phyloP scores from a whole-genome alignment of 140 eudicot genomes.

The Senecio squalidus region DNA sequence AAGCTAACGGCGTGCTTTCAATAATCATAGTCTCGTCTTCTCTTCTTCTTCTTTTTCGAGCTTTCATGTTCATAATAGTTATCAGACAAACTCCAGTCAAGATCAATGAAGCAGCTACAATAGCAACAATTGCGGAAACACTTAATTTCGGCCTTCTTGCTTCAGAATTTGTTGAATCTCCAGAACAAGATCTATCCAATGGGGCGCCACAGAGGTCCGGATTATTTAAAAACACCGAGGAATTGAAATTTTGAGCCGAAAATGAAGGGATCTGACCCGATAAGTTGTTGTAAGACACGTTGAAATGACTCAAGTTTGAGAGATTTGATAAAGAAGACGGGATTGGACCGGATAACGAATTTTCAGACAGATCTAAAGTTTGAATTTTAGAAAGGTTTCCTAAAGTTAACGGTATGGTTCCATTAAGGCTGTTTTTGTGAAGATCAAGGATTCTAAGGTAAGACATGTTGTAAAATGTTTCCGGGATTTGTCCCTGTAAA shows the following conservation, averaged over 20 bases:
- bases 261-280: slow-evolving; percentile 63
- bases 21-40: slow-evolving; percentile 48
- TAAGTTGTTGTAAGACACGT: slow-evolving; percentile 68
- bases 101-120: slow-evolving; percentile 88
- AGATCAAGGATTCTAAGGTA: slow-evolving; percentile 78
- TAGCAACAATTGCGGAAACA: slow-evolving; percentile 72
- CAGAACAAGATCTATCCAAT: slow-evolving; percentile 42
- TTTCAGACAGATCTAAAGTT: slow-evolving; percentile 70
- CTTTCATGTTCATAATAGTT: slow-evolving; percentile 66
- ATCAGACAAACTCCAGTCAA: slow-evolving; percentile 66
- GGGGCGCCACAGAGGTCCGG: slow-evolving; percentile 78
- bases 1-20: slow-evolving; percentile 80
- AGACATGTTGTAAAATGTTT: slow-evolving; percentile 73
- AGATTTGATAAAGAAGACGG: slow-evolving; percentile 54
- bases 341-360: slow-evolving; percentile 65
- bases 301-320: slow-evolving; percentile 54
- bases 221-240: slow-evolving; percentile 54
- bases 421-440: slow-evolving; percentile 60
- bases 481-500: slow-evolving; percentile 73
- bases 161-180: slow-evolving; percentile 22
- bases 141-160: slow-evolving; percentile 51
- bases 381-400: slow-evolving; percentile 66
- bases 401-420: slow-evolving; percentile 59
- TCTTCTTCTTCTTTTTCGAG: slow-evolving; percentile 36
- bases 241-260: slow-evolving; percentile 51